Conservation (phyloP, 2,329 filamentous ascomycete species). For the Claviceps arundinis region DNA sequence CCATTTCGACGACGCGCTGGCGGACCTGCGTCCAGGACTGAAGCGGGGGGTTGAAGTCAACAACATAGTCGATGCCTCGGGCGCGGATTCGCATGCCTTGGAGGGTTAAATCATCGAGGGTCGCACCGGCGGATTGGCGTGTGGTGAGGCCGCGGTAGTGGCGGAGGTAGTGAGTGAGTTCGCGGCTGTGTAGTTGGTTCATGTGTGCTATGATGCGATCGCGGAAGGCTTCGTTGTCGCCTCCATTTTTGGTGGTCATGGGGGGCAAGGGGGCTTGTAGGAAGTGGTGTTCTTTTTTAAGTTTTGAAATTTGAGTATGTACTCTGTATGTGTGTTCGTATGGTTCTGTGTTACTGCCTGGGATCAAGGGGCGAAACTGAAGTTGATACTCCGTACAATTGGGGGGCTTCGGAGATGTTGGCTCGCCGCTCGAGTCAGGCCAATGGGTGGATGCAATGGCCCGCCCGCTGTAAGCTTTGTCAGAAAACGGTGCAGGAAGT, state of each 20-base stretch:
- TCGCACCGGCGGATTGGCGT: conserved; percentile 31
- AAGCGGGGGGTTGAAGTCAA: conserved; percentile 61
- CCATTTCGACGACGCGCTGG: conserved; percentile 58
- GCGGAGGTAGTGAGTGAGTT: conserved; percentile 65
- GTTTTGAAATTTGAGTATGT: no score
- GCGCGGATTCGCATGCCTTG: conserved; percentile 47
- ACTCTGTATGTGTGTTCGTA: no score
- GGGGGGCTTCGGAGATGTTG: no score
- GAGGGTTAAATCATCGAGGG: conserved; percentile 53
- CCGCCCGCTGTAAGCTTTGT: no score
- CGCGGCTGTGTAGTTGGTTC: conserved; percentile 69
- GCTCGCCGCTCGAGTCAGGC: no score
- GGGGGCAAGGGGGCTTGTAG: background rate
- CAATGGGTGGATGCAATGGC: no score
- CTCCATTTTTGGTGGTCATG: conserved; percentile 10
- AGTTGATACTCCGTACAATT: no score
- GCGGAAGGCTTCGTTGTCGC: conserved; percentile 17
- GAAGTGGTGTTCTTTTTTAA: background rate
- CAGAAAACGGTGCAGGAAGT: no score
- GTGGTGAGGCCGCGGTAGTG: conserved; percentile 50
- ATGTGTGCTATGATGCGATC: conserved; percentile 56
- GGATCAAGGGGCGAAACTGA: no score
- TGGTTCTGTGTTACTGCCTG: no score
- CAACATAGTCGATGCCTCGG: conserved; percentile 29
- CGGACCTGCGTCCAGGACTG: conserved; percentile 53